Evolutionary conservation across 2,329 filamentous ascomycete genomes (phyloP).

Genomic region (Zasmidium citrigriseum): DNA sequence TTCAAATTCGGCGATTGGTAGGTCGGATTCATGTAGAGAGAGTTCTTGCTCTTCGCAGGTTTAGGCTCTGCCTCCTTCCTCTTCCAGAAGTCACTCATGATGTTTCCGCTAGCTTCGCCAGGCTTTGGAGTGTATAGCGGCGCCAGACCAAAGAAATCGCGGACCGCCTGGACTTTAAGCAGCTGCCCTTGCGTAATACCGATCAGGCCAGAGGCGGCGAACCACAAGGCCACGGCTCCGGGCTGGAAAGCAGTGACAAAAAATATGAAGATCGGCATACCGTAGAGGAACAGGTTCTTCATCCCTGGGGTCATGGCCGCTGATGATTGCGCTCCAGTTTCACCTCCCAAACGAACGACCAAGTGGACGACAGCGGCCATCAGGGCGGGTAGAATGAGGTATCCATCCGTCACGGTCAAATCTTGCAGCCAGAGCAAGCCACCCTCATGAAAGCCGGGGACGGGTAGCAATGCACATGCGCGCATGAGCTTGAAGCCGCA

Average conservation of each 20-base stretch:
- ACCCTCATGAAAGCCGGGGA: conserved; percentile 73
- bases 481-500: conserved; percentile 78
- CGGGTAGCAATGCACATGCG: conserved; percentile 74
- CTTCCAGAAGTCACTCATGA: conserved; percentile 9
- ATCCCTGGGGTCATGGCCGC: conserved; percentile 33
- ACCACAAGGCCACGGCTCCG: conserved; percentile 63
- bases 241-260: conserved; percentile 58
- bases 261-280: conserved; percentile 56
- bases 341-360: conserved; percentile 48
- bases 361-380: conserved; percentile 37
- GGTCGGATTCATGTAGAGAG: conserved; percentile 19
- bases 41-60: conserved; percentile 16
- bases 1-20: conserved; percentile 23
- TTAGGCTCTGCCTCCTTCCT: neutral
- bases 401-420: conserved; percentile 74
- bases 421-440: conserved; percentile 78
- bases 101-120: conserved; percentile 2
- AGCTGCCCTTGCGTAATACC: conserved; percentile 41
- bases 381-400: conserved; percentile 66
- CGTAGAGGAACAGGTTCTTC: conserved; percentile 45
- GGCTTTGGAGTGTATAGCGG: conserved; percentile 32
- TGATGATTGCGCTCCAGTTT: conserved; percentile 41
- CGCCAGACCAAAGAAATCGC: conserved; percentile 41
- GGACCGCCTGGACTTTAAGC: conserved; percentile 39
- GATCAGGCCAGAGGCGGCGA: conserved; percentile 50